phyloP scores from a whole-genome alignment of 78 protist genomes.

The slime mould (Dictyostelium discoideum) region DNA sequence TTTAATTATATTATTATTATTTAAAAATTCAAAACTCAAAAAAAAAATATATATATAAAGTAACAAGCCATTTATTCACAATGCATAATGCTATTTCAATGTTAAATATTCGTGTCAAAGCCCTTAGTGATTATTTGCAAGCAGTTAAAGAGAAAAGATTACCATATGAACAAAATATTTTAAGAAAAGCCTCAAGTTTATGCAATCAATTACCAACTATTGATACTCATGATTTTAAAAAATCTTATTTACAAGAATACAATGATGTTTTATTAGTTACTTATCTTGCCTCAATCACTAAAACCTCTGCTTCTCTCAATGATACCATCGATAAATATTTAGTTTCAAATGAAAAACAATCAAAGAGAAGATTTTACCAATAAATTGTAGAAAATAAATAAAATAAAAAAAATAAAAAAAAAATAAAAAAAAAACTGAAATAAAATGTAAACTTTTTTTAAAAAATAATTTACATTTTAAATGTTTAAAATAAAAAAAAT shows the following conservation, averaged over 20 bases:
- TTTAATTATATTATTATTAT: too few species aligned
- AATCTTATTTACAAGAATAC: constrained; percentile 71
- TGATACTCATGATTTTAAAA: constrained; percentile 32
- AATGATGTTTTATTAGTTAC: constrained; percentile 89
- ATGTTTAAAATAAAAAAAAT: neutral
- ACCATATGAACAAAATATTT: constrained; percentile 77
- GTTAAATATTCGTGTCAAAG: constrained; percentile 80
- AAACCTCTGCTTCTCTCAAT: constrained; percentile 81
- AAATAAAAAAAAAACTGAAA: neutral
- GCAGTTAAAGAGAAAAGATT: constrained; percentile 58
- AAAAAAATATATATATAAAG: neutral
- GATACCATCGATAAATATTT: constrained; percentile 89
- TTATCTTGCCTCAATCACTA: constrained; percentile 88
- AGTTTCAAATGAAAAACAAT: constrained; percentile 85
- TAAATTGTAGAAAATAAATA: neutral
- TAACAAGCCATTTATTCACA: constrained; percentile 66
- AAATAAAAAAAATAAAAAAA: neutral
- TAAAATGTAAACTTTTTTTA: neutral
- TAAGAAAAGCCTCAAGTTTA: constrained; percentile 77
- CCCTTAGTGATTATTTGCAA: constrained; percentile 49
- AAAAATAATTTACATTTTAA: too few species aligned
- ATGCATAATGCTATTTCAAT: constrained; percentile 84
- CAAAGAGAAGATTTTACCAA: constrained; percentile 46
- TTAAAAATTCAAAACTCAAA: too few species aligned
- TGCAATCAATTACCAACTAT: constrained; percentile 86